Evolutionary conservation across 768 basidiomycete species (phyloP).

Genomic region (Leccinum subgranulosum): DNA sequence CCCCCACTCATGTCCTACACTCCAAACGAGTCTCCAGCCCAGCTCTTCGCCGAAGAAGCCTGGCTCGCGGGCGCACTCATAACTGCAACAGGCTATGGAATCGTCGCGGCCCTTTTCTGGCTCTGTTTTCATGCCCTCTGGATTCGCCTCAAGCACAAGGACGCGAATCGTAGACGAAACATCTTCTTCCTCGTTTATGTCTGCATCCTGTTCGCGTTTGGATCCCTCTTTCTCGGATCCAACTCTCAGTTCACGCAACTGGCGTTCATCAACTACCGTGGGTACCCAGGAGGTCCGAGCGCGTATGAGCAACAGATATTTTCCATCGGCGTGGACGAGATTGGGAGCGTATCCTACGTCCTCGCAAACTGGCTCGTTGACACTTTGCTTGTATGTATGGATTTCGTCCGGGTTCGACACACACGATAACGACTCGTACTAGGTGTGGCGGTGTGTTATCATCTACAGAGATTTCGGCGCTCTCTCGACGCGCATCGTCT

Average conservation of each 20-base stretch:
- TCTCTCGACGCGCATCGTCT: conserved; percentile 11
- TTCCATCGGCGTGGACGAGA: conserved; percentile 23
- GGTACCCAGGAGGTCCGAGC: conserved; percentile 26
- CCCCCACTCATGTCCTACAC: conserved; percentile 17
- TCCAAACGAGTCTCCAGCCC: conserved; percentile 14
- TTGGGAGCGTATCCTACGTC: conserved; percentile 26
- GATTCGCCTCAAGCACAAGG: conserved; percentile 14
- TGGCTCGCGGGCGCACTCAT: conserved; percentile 29
- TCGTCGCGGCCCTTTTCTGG: conserved; percentile 24
- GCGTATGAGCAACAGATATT: conserved; percentile 25
- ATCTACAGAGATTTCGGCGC: conserved; percentile 22
- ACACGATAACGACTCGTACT: neutral
- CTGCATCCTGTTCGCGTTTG: conserved; percentile 20
- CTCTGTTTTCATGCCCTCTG: conserved; percentile 22
- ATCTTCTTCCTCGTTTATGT: conserved; percentile 23
- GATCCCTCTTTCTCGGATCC: conserved; percentile 26
- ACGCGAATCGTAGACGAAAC: conserved; percentile 14
- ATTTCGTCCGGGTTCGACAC: neutral
- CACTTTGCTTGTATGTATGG: conserved; percentile 25
- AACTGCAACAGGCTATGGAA: conserved; percentile 25
- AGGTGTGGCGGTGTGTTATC: conserved; percentile 31
- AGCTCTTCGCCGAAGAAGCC: conserved; percentile 24
- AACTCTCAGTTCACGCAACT: conserved; percentile 29
- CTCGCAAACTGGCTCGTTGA: conserved; percentile 29
- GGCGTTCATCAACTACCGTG: conserved; percentile 28